phyloP scores from a whole-genome alignment of 2,329 filamentous ascomycete species.

The Zymoseptoria ardabiliae region DNA sequence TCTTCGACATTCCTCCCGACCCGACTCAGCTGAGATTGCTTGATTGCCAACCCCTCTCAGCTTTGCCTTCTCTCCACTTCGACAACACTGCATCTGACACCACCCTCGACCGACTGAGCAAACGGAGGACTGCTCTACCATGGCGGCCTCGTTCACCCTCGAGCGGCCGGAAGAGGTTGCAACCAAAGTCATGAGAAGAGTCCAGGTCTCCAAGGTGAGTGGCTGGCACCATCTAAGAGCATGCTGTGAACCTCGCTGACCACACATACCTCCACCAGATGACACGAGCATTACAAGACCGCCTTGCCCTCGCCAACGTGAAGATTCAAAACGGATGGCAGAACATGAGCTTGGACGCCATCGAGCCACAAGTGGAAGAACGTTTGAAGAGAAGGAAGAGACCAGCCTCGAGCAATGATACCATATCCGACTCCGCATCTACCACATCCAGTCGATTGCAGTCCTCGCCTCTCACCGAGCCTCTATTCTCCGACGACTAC shows the following conservation, averaged over 20 bases:
- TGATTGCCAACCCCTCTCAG: neutral
- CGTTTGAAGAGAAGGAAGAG: conserved; percentile 68
- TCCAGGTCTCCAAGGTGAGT: conserved; percentile 34
- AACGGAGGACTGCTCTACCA: conserved; percentile 6
- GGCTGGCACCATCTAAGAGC: conserved; percentile 1
- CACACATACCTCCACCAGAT: conserved; percentile 52
- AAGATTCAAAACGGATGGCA: conserved; percentile 96
- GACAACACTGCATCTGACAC: neutral
- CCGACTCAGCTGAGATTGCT: neutral
- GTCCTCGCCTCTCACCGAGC: conserved; percentile 71
- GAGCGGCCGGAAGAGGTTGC: conserved; percentile 30
- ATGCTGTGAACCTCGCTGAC: conserved; percentile 7
- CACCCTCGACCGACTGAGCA: neutral
- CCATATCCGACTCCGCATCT: conserved; percentile 79
- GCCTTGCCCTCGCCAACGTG: conserved; percentile 90
- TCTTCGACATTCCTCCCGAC: neutral
- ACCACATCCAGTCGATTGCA: conserved; percentile 72
- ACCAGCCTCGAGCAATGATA: conserved; percentile 55
- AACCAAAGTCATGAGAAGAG: conserved; percentile 30
- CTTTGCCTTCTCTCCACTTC: neutral
- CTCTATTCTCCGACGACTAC: conserved; percentile 78
- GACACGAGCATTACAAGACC: conserved; percentile 84
- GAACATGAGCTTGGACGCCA: conserved; percentile 74
- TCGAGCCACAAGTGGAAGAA: conserved; percentile 77
- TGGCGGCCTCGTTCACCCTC: conserved; percentile 21